Base-by-base conservation (phyloP, 208 protist genomes). In the Trypanosoma conorhini region DNA sequence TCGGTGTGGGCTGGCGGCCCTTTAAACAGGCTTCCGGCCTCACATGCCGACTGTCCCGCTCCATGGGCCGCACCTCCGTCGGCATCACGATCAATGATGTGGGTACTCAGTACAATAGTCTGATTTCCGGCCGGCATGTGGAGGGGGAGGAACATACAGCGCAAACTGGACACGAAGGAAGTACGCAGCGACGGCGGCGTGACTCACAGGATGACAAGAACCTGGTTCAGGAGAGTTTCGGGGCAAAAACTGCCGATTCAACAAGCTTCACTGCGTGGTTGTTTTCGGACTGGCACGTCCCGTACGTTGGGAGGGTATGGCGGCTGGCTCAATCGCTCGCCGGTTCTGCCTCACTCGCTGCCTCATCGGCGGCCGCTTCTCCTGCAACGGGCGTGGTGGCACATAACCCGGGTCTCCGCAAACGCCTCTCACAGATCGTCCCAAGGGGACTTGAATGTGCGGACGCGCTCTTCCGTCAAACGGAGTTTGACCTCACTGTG, bases 1-100 rank as follows among this genome's bases (percentile, higher is more conserved):
- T 60, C 7, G 88, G 88, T 10, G 28, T 89, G 44, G 77, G 76
- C 26, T 92, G 78, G 75, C 74, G 79, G 8, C 88, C 88, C 9
- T 48, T 92, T 28, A 50, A 59, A 33, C 26, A 65, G 63, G 26
- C 58, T 59, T 58, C 79, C 72, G 42, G 69, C 71, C 50, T 76
- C 76, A 58, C 76, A 64, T n/a, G 69, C 82, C 71, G 79, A 4
- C 48, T 85, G 24, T 75, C 83, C 5, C 76, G 67, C 31, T 86
- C 87, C 22, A 79, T 83, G 69, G 77, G 74, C 17, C 81, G 79
- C 56, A 78, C 62, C 9, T 82, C 55, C 8, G 38, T 83, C 21
- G 87, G 84, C 7, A 28, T 93, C n/a, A 81, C 85, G 35, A 38
- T 90, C 7, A 62, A 75, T 26, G 80, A 93, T 70, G 42, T 88